Base-by-base conservation (phyloP, 1,284 basidiomycete species). In the Leucoagaricus sp. region DNA sequence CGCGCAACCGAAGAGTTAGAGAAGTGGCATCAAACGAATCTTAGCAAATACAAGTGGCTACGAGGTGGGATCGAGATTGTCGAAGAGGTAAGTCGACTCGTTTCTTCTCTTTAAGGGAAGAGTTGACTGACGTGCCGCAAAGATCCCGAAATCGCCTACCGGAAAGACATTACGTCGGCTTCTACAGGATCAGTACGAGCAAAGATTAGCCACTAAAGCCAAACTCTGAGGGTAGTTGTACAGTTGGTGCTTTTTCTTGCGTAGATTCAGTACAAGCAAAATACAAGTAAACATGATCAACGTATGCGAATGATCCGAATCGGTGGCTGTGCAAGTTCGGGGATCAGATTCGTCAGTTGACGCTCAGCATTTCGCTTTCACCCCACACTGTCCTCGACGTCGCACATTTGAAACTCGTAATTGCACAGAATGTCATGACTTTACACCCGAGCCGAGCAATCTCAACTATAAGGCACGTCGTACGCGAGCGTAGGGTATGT, bases 21-120 rank as follows among this genome's bases (percentile, higher is more conserved):
- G 8, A 67, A 62, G 15, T 91, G 87, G 87, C 73, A 80, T 31
- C 74, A 78, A 58, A 72, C 79, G 67, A 77, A 79, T 57, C 66
- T 89, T 58, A 88, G 86, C 69, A 82, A 78, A 63, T 87, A 85
- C 62, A 89, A 90, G 66, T 86, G 86, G 81, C 62, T 89, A 48
- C 71, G 85, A 33, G 88, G 87, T 4, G 88, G 87, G 0, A 81
- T 88, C 15, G 79, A 82, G 60, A 67, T 87, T 9, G 77, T 89
- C 2, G 67, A 78, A 47, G 75, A 83, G 75, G 86, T 84, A 36
- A 23, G 79, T 69, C 12, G 9, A n/a, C 12, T 9, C 23, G 26
- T 25, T 29, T 15, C 19, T 25, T 49, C 19, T 12, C 17, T 1
- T 4, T 17, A 2, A 12, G 21, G 33, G 17, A 2, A 17, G 10